Base-by-base conservation (phyloP, 768 basidiomycete genomes). In the Boletus barrowsii region DNA sequence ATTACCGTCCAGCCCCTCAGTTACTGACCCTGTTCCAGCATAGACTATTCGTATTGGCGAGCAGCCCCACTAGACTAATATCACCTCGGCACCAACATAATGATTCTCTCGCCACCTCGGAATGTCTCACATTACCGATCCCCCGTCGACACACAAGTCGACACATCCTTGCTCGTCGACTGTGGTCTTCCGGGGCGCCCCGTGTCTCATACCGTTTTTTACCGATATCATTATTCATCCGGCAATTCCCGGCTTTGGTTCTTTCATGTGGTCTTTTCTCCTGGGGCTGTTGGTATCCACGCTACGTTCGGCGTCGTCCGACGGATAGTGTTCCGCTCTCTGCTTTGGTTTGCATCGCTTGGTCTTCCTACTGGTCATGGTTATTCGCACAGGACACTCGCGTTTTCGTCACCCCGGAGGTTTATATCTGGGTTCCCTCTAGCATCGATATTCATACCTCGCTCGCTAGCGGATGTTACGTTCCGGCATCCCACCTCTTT, bases 371-470 rank as follows among this genome's bases (percentile, higher is more conserved):
- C 63, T 62, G 71, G 73, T 74, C 64, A 66, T 53, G 75, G 72
- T 71, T 59, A 52, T 64, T 71, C 73, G 73, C 61, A 68, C 66
- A 72, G 73, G 73, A 74, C 68, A 64, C 61, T 62, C 63, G 56
- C 68, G 54, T 51, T 60, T 49, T 54, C 46, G 37, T n/a, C 9
- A 48, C 20, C 61, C 62, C 58, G 64, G 60, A 60, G 33, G 39
- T 45, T 59, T 62, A 62, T 60, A 59, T 69, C 67, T 66, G 69
- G 73, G 72, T 48, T 48, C 60, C 60, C 52, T 57, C 57, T 62
- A 62, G 65, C 70, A 60, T 66, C 71, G 72, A 72, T 74, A 78
- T 78, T 78, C 74, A 76, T 79, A 71, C 73, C 72, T 75, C 75
- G 68, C 69, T 69, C 62, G 73, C 65, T 70, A 65, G 61, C 59